These are phyloP conservation scores for Jatropha multifida DNA, from an alignment of 441 rosid species.

Conservation along the genomic window DNA sequence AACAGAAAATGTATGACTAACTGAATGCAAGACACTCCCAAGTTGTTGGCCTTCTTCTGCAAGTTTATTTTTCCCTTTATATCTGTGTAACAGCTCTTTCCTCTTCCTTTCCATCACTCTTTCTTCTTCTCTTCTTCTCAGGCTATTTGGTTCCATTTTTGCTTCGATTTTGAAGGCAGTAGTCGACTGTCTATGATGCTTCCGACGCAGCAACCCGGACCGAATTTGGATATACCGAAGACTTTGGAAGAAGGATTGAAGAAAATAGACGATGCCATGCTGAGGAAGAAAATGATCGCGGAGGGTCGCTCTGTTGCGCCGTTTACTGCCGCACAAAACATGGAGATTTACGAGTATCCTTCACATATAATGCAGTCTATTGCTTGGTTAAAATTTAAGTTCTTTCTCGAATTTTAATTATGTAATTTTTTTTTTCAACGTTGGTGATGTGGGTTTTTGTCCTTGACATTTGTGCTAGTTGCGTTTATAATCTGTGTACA, in stretches of 20 bases:
- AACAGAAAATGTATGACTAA: too few species aligned
- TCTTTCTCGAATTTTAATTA: background rate
- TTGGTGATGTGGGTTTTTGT: background rate
- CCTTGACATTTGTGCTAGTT: slow-evolving; percentile 27
- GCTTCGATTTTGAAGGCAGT: background rate
- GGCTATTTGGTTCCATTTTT: background rate
- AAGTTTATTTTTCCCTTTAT: too few species aligned
- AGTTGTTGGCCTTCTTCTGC: background rate
- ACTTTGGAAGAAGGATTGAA: slow-evolving; percentile 25
- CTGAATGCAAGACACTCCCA: background rate
- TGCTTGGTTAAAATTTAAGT: background rate
- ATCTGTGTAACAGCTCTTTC: too few species aligned
- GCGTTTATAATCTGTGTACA: slow-evolving; percentile 30
- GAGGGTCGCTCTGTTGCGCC: background rate
- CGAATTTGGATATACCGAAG: slow-evolving; percentile 7
- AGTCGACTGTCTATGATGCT: background rate
- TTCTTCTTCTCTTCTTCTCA: background rate
- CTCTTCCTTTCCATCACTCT: background rate
- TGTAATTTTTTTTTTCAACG: background rate
- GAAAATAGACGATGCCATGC: slow-evolving; percentile 4
- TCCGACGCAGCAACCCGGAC: background rate
- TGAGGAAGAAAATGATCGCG: background rate
- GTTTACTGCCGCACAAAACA: slow-evolving; percentile 3
- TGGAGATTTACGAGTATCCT: slow-evolving; percentile 25
- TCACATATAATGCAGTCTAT: background rate